phyloP scores from a whole-genome alignment of 176 grass and related monocot genomes.

The Triticum turgidum region DNA sequence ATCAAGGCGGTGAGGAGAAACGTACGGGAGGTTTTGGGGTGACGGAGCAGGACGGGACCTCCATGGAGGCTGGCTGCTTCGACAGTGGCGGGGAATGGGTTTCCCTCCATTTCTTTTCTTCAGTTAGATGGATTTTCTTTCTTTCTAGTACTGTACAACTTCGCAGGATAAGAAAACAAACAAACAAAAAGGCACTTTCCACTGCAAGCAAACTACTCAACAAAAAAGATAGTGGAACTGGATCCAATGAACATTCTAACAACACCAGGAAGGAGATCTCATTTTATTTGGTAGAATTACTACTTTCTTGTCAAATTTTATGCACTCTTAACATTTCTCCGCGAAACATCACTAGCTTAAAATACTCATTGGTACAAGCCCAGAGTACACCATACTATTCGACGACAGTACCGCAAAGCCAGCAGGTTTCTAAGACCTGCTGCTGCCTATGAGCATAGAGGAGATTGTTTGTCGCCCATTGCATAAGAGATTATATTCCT shows the following conservation, averaged over 20 bases:
- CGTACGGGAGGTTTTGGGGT: too few relatives aligned
- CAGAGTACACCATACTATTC: background rate
- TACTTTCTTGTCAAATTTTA: background rate
- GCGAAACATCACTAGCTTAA: slow-evolving; percentile 10
- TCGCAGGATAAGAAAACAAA: background rate
- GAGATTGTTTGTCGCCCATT: slow-evolving; percentile 69
- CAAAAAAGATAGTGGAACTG: background rate
- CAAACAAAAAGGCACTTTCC: background rate
- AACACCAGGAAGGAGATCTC: background rate
- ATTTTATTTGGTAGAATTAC: background rate
- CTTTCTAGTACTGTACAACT: background rate
- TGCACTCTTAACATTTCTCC: background rate
- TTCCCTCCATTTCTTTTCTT: too few relatives aligned
- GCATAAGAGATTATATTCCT: slow-evolving; percentile 85
- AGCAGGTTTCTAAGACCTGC: background rate
- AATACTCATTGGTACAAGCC: background rate
- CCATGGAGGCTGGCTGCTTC: too few relatives aligned
- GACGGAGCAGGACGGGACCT: too few relatives aligned
- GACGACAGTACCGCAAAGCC: background rate
- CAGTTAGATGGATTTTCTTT: too few relatives aligned
- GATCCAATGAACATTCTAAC: background rate
- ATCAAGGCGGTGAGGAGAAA: too few relatives aligned
- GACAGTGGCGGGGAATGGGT: too few relatives aligned
- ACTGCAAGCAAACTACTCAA: background rate
- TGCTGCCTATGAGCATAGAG: slow-evolving; percentile 49